These are phyloP conservation scores for Intubia oerlemansii DNA, from an alignment of 2,329 filamentous ascomycete species.

Conservation along the genomic window DNA sequence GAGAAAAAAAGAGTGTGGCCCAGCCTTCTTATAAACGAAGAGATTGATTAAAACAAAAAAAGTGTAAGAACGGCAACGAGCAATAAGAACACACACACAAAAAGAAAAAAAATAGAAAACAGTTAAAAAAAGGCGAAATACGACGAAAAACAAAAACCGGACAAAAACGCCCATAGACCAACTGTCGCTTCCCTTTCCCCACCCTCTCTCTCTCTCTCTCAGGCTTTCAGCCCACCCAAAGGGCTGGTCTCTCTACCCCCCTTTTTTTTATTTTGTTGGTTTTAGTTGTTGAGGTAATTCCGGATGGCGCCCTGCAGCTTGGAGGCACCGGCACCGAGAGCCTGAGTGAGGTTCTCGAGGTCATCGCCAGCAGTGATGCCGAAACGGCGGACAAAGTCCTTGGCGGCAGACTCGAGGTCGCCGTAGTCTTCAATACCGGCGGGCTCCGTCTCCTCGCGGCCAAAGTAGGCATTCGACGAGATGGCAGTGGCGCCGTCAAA, in stretches of 20 bases:
- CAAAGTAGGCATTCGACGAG: constrained; percentile 95
- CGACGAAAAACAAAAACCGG: neutral
- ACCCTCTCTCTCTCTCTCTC: no score
- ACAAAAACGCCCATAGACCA: no score
- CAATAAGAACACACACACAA: no score
- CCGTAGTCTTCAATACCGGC: constrained; percentile 57
- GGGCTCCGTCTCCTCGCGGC: constrained; percentile 69
- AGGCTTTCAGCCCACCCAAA: no score
- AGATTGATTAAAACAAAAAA: no score
- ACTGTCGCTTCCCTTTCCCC: no score
- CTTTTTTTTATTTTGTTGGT: neutral
- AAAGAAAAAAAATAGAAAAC: no score
- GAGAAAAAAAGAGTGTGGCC: no score
- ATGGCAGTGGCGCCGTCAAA: constrained; percentile 88
- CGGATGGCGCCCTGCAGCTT: constrained; percentile 60
- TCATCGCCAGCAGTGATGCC: constrained; percentile 92
- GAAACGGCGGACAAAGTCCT: constrained; percentile 89
- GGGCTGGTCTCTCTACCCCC: no score
- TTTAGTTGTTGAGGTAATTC: constrained; percentile 38
- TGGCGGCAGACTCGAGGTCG: constrained; percentile 79
- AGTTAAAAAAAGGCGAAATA: no score
- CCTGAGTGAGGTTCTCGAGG: constrained; percentile 67
- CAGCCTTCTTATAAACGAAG: no score
- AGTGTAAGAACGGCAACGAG: no score
- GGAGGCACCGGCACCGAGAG: constrained; percentile 68